A percentile compares a stretch with the other conserved stretches of the same genome.
Conservation (phyloP, 208 protist species). For the Trypanosomatidae sp. region DNA sequence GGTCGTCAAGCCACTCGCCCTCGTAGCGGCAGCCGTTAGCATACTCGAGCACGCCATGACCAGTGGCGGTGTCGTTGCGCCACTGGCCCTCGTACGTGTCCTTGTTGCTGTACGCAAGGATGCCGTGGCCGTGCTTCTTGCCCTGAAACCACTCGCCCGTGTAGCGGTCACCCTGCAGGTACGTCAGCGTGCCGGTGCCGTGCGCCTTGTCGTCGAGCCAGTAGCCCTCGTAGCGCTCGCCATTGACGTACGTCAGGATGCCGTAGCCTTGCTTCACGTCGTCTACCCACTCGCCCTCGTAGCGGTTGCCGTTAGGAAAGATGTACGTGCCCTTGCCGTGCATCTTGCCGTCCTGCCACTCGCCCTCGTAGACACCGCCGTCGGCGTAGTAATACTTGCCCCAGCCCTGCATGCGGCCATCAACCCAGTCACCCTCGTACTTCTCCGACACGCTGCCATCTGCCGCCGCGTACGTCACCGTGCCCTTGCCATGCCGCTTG, state of each 20-base stretch:
- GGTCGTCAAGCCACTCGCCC: constrained; percentile 77
- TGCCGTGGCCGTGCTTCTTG: constrained; percentile 83
- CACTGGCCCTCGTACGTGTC: constrained; percentile 88
- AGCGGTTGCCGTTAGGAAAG: constrained; percentile 92
- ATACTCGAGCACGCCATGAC: constrained; percentile 78
- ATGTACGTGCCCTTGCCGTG: constrained; percentile 88
- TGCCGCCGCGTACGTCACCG: constrained; percentile 81
- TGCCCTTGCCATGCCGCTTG: constrained; percentile 88
- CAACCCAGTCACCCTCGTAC: constrained; percentile 91
- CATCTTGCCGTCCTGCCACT: constrained; percentile 88
- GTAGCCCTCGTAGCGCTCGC: constrained; percentile 81
- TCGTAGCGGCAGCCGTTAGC: constrained; percentile 87
- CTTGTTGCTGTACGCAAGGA: constrained; percentile 85
- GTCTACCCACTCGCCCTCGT: constrained; percentile 90
- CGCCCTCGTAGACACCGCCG: constrained; percentile 86
- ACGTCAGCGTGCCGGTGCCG: constrained; percentile 81
- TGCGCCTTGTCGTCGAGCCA: constrained; percentile 86
- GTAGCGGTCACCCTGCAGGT: constrained; percentile 87
- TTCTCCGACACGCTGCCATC: constrained; percentile 87
- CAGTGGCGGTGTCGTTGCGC: constrained; percentile 70
- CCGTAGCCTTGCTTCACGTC: constrained; percentile 89
- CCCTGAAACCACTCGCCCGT: constrained; percentile 85
- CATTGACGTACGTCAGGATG: constrained; percentile 81
- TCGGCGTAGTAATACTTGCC: constrained; percentile 91
- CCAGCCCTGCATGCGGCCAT: constrained; percentile 91